Evolutionary conservation across 345 rosid genomes (phyloP).

Genomic region (Lagerstroemia speciosa): DNA sequence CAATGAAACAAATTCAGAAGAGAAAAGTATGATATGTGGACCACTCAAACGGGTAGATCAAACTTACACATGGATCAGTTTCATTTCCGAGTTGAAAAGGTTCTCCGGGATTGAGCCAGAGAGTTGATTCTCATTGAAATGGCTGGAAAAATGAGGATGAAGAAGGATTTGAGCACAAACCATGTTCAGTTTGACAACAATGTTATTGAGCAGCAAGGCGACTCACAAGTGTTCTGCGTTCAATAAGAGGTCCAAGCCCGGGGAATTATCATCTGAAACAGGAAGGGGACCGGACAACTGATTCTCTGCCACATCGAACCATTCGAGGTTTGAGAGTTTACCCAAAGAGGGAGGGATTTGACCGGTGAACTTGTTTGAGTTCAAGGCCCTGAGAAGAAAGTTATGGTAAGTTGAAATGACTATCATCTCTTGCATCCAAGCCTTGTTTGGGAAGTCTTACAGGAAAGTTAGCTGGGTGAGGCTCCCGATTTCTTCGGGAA

Average conservation of each 20-base stretch:
- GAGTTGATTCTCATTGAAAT: constrained; percentile 91
- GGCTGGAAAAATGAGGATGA: constrained; percentile 40
- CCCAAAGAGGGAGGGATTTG: constrained; percentile 73
- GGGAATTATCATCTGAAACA: constrained; percentile 40
- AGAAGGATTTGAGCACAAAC: background rate
- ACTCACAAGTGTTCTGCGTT: constrained; percentile 92
- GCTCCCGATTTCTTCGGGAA: constrained; percentile 77
- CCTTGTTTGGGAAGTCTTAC: constrained; percentile 30
- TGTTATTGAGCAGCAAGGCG: background rate
- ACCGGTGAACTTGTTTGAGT: constrained; percentile 83
- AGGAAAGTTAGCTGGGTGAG: constrained; percentile 77
- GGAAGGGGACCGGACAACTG: constrained; percentile 77
- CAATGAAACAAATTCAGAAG: constrained; percentile 1
- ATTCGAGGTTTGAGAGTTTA: constrained; percentile 71
- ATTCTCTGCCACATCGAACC: constrained; percentile 92
- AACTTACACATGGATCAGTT: constrained; percentile 68
- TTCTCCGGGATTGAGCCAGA: constrained; percentile 67
- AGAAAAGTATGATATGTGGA: background rate
- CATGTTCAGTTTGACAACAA: background rate
- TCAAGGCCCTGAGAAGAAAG: constrained; percentile 62
- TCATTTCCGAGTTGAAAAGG: constrained; percentile 73
- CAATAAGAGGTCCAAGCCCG: constrained; percentile 76
- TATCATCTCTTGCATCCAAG: background rate
- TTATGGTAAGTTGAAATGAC: constrained; percentile 1
- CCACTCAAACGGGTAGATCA: background rate